Base-by-base conservation (phyloP, 352 stramenopile species). In the Phytophthora podocarpi region DNA sequence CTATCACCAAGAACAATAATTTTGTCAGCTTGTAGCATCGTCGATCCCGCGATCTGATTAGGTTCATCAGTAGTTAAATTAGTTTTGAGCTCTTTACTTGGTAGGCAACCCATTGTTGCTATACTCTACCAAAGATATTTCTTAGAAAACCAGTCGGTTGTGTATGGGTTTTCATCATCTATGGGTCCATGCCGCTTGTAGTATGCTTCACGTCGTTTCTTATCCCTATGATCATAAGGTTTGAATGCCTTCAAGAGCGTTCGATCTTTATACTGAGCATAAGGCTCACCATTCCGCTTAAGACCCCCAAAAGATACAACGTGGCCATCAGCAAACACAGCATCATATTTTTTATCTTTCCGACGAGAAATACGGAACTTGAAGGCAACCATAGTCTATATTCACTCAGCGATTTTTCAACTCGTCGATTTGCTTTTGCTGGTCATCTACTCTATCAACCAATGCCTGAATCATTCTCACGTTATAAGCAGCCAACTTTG, bases 281-380 rank as follows among this genome's bases (percentile, higher is more conserved):
- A 54, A 54, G 46, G 46, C n/a, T 54, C 31, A 54, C 46, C 46
- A 54, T 24, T 43, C 31, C 46, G 34, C 48, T 57, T 47, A 57
- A 57, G 46, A 46, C 3, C n/a, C 46, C 48, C 35, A 57, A 57
- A 57, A 57, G 48, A 57, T 57, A 47, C 34, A 57, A 45, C 9
- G 15, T 35, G 1, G n/a, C 36, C 36, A 47, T 57, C 34, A 57
- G 3, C 23, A 57, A 57, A 57, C 15, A 57, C 4, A 39, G 47
- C 47, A 54, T 53, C 45, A 53, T 41, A 53, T 7, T 53, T 53
- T 9, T 53, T 41, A 20, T 1, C 18, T 41, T 30, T 30, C 2
- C 13, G n/a, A n/a, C n/a, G n/a, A 23, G 45, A 53, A 20, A 53
- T 3, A 41, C 20, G 45, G 24, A 34, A 51, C 34, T 26, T 42